These are phyloP conservation scores for Petunia axillaris DNA, from an alignment of 257 asterid genomes.

Conservation along the genomic window DNA sequence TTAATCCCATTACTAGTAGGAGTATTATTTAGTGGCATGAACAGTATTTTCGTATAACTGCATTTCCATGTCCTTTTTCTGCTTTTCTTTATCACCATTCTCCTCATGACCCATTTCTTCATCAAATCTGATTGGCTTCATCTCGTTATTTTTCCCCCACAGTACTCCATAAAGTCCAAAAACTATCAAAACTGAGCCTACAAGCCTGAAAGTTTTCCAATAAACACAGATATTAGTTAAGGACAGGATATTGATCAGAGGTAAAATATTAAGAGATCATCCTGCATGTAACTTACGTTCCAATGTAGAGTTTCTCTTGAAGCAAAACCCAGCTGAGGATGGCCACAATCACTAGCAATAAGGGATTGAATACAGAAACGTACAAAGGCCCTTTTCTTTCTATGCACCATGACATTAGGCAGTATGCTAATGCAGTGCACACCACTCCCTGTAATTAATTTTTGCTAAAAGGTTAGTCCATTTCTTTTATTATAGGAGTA, in stretches of 20 bases:
- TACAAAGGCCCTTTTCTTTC: conserved; percentile 81
- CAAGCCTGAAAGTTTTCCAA: conserved; percentile 43
- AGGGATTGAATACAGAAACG: conserved; percentile 85
- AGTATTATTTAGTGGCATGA: not conserved
- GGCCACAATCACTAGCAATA: conserved; percentile 82
- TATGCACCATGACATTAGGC: conserved; percentile 78
- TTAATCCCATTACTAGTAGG: not conserved
- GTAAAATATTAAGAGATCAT: not conserved
- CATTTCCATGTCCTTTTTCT: conserved; percentile 25
- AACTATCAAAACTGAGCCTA: conserved; percentile 67
- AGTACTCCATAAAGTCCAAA: conserved; percentile 75
- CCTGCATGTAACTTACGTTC: conserved; percentile 58
- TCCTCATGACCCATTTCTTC: conserved; percentile 18
- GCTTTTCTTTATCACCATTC: conserved; percentile 6
- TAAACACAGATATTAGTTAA: not conserved
- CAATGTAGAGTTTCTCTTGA: conserved; percentile 59
- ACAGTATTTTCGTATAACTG: conserved; percentile 20
- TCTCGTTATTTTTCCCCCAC: conserved; percentile 80
- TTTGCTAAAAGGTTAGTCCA: not conserved
- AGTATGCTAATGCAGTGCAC: conserved; percentile 77
- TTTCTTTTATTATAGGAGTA: too few relatives aligned
- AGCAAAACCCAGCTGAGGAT: conserved; percentile 85
- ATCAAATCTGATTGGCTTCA: conserved; percentile 16
- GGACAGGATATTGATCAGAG: not conserved
- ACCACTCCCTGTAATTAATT: conserved; percentile 58